Base-by-base conservation (phyloP, 2,329 filamentous ascomycete species). In the Alternaria consortialis region DNA sequence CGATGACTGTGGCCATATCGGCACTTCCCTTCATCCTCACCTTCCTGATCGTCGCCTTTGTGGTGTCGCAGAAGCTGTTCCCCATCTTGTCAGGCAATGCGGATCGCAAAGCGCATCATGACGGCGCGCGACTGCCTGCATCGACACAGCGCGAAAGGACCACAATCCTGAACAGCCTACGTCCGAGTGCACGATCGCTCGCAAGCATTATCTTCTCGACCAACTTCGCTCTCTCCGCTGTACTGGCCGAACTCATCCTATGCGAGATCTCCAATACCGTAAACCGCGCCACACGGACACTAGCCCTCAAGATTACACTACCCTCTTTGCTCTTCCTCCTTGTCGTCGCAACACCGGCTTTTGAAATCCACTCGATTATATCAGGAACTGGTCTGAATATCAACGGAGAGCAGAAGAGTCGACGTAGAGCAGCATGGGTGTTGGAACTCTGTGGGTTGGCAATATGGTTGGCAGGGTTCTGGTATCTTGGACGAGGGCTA, bases 251-350 rank as follows among this genome's bases (percentile, higher is more conserved):
- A 78, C 81, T 97, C 67, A 91, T 97, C 46, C 84, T 97, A 8
- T 93, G 91, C 70, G 93, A 97, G 79, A 92, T 97, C 43, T 88
- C 91, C 27, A 91, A 92, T 71, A 84, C 90, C 5, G 84, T 92
- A n/a, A 86, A 90, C 65, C 84, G 88, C 7, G 82, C 83, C 32
- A 91, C 91, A 12, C 84, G 92, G 60, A 86, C 85, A 23, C 74
- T 90, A 29, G 91, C 90, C 23, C 82, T 96, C 67, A 84, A 87
- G 58, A 79, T 90, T 31, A 92, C 90, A 0, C 86, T 96, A 27
- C 87, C 89, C 7, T 86, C 87, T 20, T 81, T 97, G 42, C 80
- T 96, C 29, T 84, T 92, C 39, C 80, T 94, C 63, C 85, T 95
- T 27, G 85, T 96, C 29, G 82, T 92, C 13, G 82, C 92, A 7